Percentiles rank a stretch among this genome's conserved stretches.
phyloP scores from a whole-genome alignment of 164 flowering plant genomes.

The Vitis vinifera region ASM3070453v1 NC_081807.1:9336501-9337000 shows the following conservation, averaged over 20 bases:
- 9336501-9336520: no score
- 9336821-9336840: background rate
- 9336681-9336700: constrained; percentile 11
- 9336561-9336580: background rate
- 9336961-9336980: no score
- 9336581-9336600: no score
- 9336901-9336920: no score
- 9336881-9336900: no score
- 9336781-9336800: background rate
- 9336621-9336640: background rate
- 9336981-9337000: no score
- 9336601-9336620: background rate
- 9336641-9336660: background rate
- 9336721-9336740: constrained; percentile 82
- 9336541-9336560: background rate
- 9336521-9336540: no score
- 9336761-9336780: constrained; percentile 85
- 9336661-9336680: background rate
- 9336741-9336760: constrained; percentile 94
- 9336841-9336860: background rate
- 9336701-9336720: constrained; percentile 79
- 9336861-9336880: no score
- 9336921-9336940: no score
- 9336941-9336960: no score
- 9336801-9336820: background rate